Conservation (phyloP, 2,329 filamentous ascomycete genomes). For the Penicillium nordicum region DNA sequence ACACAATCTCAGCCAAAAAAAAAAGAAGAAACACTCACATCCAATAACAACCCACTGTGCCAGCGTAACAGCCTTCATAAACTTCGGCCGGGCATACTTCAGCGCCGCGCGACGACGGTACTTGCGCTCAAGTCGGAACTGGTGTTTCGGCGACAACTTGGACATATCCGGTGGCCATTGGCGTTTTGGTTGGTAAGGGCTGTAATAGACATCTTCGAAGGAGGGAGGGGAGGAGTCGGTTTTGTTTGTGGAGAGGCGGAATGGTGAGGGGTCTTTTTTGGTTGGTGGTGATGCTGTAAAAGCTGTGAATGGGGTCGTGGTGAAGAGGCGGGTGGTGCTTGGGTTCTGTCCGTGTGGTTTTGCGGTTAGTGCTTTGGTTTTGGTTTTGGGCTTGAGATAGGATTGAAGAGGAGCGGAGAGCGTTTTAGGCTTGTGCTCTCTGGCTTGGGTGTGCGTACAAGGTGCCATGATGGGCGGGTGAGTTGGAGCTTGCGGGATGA, state of each 20-base stretch:
- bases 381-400: background rate
- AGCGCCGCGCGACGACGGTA: constrained; percentile 60
- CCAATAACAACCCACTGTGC: constrained; percentile 54
- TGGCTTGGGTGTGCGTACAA: constrained; percentile 10
- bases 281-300: constrained; percentile 15
- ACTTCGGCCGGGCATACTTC: constrained; percentile 58
- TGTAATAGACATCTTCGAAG: constrained; percentile 43
- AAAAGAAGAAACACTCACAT: constrained; percentile 41
- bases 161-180: constrained; percentile 64
- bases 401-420: background rate
- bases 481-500: constrained; percentile 10
- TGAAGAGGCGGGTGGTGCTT: constrained; percentile 10
- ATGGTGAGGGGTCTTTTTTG: constrained; percentile 17
- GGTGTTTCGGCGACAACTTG: constrained; percentile 61
- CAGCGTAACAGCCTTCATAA: constrained; percentile 57
- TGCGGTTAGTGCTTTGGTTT: background rate
- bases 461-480: constrained; percentile 14
- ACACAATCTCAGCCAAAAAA: background rate
- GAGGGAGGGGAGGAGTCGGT: constrained; percentile 7
- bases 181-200: constrained; percentile 59
- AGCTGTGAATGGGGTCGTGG: constrained; percentile 9
- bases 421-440: background rate
- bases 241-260: constrained; percentile 24
- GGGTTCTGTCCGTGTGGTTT: background rate
- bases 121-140: constrained; percentile 65